Base-by-base conservation (phyloP, 495 filamentous ascomycete genomes). In the Alectoria sarmentosa region DNA sequence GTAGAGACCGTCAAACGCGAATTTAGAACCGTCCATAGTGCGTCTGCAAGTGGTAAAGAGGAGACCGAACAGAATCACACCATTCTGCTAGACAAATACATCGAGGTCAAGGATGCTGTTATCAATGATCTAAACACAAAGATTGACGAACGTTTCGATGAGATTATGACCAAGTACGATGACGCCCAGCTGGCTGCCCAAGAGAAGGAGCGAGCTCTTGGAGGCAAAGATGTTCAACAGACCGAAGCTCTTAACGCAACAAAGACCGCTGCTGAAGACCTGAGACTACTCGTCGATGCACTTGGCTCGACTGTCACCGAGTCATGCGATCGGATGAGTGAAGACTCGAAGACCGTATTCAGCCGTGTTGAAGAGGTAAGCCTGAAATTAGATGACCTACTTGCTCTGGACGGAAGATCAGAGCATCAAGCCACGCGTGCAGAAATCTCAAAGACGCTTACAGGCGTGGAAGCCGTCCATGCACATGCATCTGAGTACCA, bases 291-390 rank as follows among this genome's bases (percentile, higher is more conserved):
- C 8, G 86, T 95, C 66, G 91, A 96, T 64, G 88, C 88, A 14
- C 88, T 97, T 69, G 89, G 90, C 21, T 81, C 84, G n/a, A 85
- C 86, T 34, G 83, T 96, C 62, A 90, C 85, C n/a, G 90, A 95
- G 42, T 86, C 86, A 0, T 84, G 90, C 46, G 90, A 96, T 72
- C 90, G 90, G 66, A 86, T 92, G 79, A 83, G 87, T 52, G 87
- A 87, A 63, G 90, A 94, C 41, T 90, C 90, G 8, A 90, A 90
- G 77, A 88, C 87, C 0, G 89, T 96, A 54, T 89, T 92, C 69
- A 82, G 82, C 57, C 83, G 86, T 49, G 85, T 97, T 60, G 89
- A 90, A 56, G 85, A 89, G 13, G 86, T 91, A 6, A 86, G 85
- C 70, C 80, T 70, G 70, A 91, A 91, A 73, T 76, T 92, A 48